Evolutionary conservation across 139 green algal genomes (phyloP), one percentile per base, ranked within the genome.

Genomic region (Astrephomene gubernaculifera): DNA sequence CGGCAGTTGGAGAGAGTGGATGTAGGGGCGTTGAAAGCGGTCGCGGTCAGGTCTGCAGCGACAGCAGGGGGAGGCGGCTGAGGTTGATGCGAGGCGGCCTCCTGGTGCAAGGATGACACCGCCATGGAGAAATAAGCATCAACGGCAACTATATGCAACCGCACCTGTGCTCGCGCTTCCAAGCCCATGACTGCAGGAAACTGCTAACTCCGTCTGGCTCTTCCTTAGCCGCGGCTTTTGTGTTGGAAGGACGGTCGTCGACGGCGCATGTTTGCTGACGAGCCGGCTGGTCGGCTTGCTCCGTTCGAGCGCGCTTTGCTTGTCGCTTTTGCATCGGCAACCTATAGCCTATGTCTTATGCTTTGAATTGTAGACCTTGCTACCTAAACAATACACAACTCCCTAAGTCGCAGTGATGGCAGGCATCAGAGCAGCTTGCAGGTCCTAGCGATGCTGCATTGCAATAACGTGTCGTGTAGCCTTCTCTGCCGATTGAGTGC

Each of bases 11-110:
- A 95, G 73, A 0, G 52, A 81, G 78, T 95, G 90, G 14, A 81
- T 43, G 83, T 96, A 96, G 0, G 94, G 94, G 39, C 87, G 81
- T 17, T 93, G 71, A 35, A 96, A 95, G 7, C 94, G 81, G 17
- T 91, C 86, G 31, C 88, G 91, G 87, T 92, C 89, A 21, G 89
- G 83, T 44, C 86, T 74, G 54, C 24, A 17, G 33, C 8, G 14
- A 45, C 24, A 52, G n/a, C n/a, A n/a, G n/a, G n/a, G n/a, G n/a
- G n/a, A n/a, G n/a, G n/a, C n/a, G n/a, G n/a, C n/a, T n/a, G n/a
- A n/a, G n/a, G n/a, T n/a, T n/a, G n/a, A n/a, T n/a, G n/a, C n/a
- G n/a, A n/a, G n/a, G n/a, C n/a, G n/a, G n/a, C n/a, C n/a, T n/a
- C 44, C 12, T 60, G 49, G 17, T 60, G 49, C 49, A 60, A 17